Evolutionary conservation across 1,284 basidiomycete genomes (phyloP), one percentile per base, ranked within the genome.

Genomic region (Sporisorium graminicola): DNA sequence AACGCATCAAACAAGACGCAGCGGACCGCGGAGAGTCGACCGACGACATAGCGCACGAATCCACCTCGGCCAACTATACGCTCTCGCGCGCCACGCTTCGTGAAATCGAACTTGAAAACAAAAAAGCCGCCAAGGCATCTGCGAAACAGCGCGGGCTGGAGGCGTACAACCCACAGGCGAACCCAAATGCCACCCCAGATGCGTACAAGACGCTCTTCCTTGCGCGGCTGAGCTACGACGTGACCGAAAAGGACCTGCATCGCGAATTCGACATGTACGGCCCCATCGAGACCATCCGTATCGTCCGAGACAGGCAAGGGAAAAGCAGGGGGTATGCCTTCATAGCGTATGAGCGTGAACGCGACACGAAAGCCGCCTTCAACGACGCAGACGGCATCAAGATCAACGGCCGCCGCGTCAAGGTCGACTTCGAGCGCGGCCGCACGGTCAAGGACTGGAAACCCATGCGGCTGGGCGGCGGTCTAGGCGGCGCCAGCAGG

Each of bases 151-250:
- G 35, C 9, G 67, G 67, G 1, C 10, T 77, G 0, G 64, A 74
- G 24, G 20, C 33, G n/a, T 77, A 95, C 87, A 93, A 94, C 85
- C 96, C 96, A 12, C 89, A 92, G 37, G 92, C 95, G 52, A 95
- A 99, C 82, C 73, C 92, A n/a, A 91, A 97, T 84, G 95, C 94
- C n/a, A 89, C 92, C 33, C 95, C 97, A 1, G 97, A 99, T 84
- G 96, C 97, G 5, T 99, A 98, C 88, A 98, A 98, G 86, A 99
- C 97, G 0, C 88, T 99, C 12, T 99, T 99, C 87, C 94, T 99
- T 70, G 93, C 95, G 27, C 91, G 95, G 73, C 87, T 99, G 83
- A 58, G 94, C 71, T 95, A 95, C 88, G 91, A 89, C 74, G 93
- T 93, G 0, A 94, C 93, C 1, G 96, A 99, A 83, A 91, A 88